phyloP scores from a whole-genome alignment of 2,329 filamentous ascomycete genomes.

The Tolypocladium inflatum region DNA sequence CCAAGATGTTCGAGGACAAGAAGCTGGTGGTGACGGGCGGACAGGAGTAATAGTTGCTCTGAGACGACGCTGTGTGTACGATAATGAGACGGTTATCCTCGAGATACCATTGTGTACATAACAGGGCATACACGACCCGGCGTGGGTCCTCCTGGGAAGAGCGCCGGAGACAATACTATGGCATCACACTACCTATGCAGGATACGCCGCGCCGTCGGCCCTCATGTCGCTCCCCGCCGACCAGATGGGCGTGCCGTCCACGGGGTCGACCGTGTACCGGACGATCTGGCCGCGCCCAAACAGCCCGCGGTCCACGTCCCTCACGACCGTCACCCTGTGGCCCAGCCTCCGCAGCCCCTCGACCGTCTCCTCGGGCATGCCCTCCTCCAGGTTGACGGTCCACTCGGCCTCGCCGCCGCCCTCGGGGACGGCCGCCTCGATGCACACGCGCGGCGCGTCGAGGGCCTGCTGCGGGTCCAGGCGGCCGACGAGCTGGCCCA shows the following conservation, averaged over 20 bases:
- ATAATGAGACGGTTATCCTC: slow-evolving; percentile 2
- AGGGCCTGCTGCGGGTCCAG: slow-evolving; percentile 79
- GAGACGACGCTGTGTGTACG: slow-evolving; percentile 8
- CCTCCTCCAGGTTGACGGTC: slow-evolving; percentile 73
- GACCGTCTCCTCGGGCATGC: slow-evolving; percentile 59
- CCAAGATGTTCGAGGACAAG: slow-evolving; percentile 88
- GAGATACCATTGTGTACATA: background rate
- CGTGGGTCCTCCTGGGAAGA: background rate
- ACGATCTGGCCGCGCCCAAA: slow-evolving; percentile 90
- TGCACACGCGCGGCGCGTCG: slow-evolving; percentile 85
- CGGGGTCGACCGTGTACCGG: slow-evolving; percentile 58
- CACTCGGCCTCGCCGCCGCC: slow-evolving; percentile 47
- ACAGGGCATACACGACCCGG: background rate
- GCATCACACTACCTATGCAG: slow-evolving; percentile 20
- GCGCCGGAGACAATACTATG: background rate
- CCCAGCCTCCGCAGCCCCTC: slow-evolving; percentile 60
- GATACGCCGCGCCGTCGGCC: slow-evolving; percentile 67
- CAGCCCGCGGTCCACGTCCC: slow-evolving; percentile 53
- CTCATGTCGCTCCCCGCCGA: slow-evolving; percentile 83
- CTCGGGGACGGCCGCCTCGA: slow-evolving; percentile 63
- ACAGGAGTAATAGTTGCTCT: slow-evolving; percentile 19
- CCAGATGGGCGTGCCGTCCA: slow-evolving; percentile 65
- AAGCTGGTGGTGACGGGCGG: slow-evolving; percentile 60
- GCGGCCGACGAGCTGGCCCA: slow-evolving; percentile 79
- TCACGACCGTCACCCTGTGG: slow-evolving; percentile 61